Base-by-base conservation (phyloP, 345 rosid genomes). In the Corymbia maculata region DNA sequence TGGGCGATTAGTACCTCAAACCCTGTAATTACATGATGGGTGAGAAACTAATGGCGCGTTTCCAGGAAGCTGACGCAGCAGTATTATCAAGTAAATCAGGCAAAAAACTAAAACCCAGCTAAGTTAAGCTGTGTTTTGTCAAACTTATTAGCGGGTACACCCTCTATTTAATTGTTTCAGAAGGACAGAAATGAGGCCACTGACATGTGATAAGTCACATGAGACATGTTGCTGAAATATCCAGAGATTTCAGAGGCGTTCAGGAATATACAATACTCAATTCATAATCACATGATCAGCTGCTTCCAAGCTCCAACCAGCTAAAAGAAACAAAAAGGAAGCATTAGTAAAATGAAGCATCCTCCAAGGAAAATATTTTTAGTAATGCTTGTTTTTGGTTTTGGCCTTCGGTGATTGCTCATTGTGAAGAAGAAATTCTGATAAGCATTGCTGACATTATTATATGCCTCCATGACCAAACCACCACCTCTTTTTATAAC, bases 161-260 rank as follows among this genome's bases (percentile, higher is more conserved):
- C 49, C 82, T 75, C 4, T 36, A 75, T 17, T 75, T 36, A 75
- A 85, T 44, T 87, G 88, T 36, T 80, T 36, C 17, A 88, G 87
- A 80, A 86, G 89, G 89, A 88, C 88, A 90, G 51, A 88, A 85
- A 8, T 55, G 79, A 66, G 85, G 87, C 75, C 87, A 86, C 90
- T 91, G 90, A 87, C 93, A 91, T 92, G 93, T 91, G 94, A 91
- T 88, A 13, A 52, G 87, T 91, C 91, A 91, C 92, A 89, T 90
- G 93, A 91, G 88, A 86, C 86, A 90, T 88, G 87, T 85, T 87
- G 87, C 82, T 92, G 26, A 80, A 86, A n/a, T 87, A 51, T 64
- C 75, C 64, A 87, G 85, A 87, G 86, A 88, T 89, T 86, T 88
- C 87, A 88, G 88, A 49, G 86, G 90, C 68, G 75, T 17, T 80